These are phyloP conservation scores for Rheum nobile DNA, from an alignment of 148 eudicot genomes.

Conservation along the genomic window DNA sequence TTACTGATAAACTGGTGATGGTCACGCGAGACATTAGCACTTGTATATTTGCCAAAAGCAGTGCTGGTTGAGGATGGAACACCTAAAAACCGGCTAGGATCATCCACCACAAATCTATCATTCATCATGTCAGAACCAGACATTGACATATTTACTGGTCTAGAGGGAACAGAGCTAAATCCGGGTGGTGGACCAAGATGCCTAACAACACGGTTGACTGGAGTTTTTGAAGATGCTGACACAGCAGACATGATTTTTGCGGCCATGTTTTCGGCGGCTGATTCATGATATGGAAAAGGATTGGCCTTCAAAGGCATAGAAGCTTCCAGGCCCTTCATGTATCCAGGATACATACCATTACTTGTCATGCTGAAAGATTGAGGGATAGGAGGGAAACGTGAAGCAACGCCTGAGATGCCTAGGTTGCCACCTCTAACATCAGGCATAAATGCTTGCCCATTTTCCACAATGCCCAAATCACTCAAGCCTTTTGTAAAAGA, in stretches of 20 bases:
- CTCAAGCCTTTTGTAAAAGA: slow-evolving; percentile 25
- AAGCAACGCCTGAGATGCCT: slow-evolving; percentile 15
- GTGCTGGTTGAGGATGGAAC: slow-evolving; percentile 2
- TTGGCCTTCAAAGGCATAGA: slow-evolving; percentile 21
- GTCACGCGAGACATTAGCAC: slow-evolving; percentile 18
- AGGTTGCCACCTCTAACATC: slow-evolving; percentile 17
- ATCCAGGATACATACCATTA: slow-evolving; percentile 14
- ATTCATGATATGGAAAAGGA: slow-evolving; percentile 20
- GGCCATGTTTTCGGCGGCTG: slow-evolving; percentile 13
- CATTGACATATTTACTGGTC: slow-evolving; percentile 22
- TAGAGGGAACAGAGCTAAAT: slow-evolving; percentile 40
- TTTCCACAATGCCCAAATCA: slow-evolving; percentile 27
- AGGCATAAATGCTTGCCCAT: slow-evolving; percentile 17
- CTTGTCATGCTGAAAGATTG: slow-evolving; percentile 16
- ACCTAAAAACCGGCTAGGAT: slow-evolving; percentile 30
- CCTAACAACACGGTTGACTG: slow-evolving; percentile 39
- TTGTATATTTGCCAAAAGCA: slow-evolving; percentile 14
- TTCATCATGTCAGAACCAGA: slow-evolving; percentile 18
- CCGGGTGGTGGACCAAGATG: slow-evolving; percentile 73
- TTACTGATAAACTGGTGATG: slow-evolving; percentile 14
- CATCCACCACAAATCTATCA: slow-evolving; percentile 26
- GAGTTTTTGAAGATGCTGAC: slow-evolving; percentile 29
- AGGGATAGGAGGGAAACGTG: slow-evolving; percentile 24
- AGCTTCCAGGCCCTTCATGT: slow-evolving; percentile 22
- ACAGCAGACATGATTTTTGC: slow-evolving; percentile 16